Evolutionary conservation across 768 basidiomycete species (phyloP).

Genomic region (Lepiota venenata): DNA sequence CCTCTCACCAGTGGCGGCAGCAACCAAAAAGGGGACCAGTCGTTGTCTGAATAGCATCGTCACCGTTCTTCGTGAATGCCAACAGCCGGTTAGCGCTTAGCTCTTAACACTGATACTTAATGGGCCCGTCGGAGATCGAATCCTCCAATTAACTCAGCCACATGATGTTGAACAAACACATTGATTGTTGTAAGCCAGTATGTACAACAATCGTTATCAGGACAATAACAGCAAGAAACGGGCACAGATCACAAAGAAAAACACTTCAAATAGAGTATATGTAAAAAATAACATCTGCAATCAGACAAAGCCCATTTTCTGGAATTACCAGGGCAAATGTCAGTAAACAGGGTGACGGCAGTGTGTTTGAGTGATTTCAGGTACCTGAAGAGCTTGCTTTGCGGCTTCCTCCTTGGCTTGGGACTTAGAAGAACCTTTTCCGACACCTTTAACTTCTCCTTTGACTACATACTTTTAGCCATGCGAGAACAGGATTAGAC

Average conservation of each 20-base stretch:
- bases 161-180: neutral
- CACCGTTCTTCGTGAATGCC: neutral
- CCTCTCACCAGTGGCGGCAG: slow-evolving; percentile 50
- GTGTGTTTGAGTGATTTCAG: neutral
- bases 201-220: neutral
- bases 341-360: neutral
- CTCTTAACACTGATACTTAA: neutral
- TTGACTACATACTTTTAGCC: slow-evolving; percentile 32
- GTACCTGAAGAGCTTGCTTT: slow-evolving; percentile 37
- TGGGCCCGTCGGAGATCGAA: slow-evolving; percentile 10
- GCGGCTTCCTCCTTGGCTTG: slow-evolving; percentile 49
- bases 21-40: slow-evolving; percentile 49
- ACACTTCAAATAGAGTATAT: neutral
- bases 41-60: slow-evolving; percentile 34
- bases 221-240: neutral
- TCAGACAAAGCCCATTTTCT: slow-evolving; percentile 8
- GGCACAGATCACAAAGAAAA: neutral
- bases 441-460: slow-evolving; percentile 45
- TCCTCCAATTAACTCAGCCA: slow-evolving; percentile 16
- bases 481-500: neutral
- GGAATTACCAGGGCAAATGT: neutral
- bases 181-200: neutral
- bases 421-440: slow-evolving; percentile 38
- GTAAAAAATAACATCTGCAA: neutral
- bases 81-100: neutral